Base-by-base conservation (phyloP, 371 early-diverging fungal genomes). In the Globomyces sp. region DNA sequence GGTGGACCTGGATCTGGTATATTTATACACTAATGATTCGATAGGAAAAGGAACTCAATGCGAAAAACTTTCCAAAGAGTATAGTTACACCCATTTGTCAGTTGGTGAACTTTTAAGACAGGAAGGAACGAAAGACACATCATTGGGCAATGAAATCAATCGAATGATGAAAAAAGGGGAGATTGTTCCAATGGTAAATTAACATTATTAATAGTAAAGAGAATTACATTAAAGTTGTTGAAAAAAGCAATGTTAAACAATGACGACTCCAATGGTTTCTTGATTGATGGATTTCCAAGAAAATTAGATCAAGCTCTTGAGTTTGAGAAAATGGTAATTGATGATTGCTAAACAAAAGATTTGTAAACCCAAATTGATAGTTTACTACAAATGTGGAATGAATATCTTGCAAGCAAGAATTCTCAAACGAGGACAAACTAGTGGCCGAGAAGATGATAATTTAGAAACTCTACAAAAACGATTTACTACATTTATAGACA, bases 71-170 rank as follows among this genome's bases (percentile, higher is more conserved):
- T 59, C 51, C 36, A 52, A 58, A 34, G 58, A 58, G 36, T 44
- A n/a, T 55, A 69, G 73, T 57, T 69, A 71, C 49, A 57, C 73
- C 0, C 92, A 91, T 69, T 64, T 90, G 4, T 82, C 84, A 4
- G 82, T 85, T 36, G 92, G 90, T n/a, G 90, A 90, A 69, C 70
- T 90, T 24, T 73, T 92, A 55, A 71, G 92, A n/a, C 77, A 70
- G 10, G 88, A 87, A 66, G 85, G 81, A 24, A 74, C 77, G 11
- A 78, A 65, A n/a, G 82, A 79, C 0, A 77, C 85, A 1, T 71
- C 73, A 6, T 60, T 82, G 4, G 86, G 81, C 5, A 63, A 75
- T 50, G 76, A 82, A 64, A 73, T 88, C 11, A 77, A 80, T 49
- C 53, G 70, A 6, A 67, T 80, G 50, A 85, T 87, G 80, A 75